Percentiles rank a stretch among this genome's conserved stretches.
Evolutionary conservation across 768 basidiomycete species (phyloP).

Genomic region (Imleria badia): DNA sequence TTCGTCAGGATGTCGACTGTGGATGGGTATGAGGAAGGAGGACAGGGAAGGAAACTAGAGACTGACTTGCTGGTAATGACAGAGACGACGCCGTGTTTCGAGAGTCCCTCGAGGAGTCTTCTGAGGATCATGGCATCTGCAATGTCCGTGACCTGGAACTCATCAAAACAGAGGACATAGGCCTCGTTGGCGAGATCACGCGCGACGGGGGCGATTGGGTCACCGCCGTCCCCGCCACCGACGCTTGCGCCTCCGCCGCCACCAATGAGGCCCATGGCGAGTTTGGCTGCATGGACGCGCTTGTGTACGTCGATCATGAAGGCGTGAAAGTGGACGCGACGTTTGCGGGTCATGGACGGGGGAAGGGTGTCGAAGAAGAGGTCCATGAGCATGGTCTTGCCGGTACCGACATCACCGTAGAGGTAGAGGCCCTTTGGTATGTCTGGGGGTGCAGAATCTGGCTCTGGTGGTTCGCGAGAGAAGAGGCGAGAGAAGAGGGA

Average conservation of each 20-base stretch:
- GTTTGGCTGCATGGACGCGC: conserved; percentile 80
- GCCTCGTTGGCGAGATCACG: conserved; percentile 83
- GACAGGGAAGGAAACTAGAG: background rate
- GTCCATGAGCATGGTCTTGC: conserved; percentile 99
- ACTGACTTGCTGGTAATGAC: conserved; percentile 97
- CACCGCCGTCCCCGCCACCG: conserved; percentile 44
- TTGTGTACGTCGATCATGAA: conserved; percentile 99
- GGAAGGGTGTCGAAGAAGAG: conserved; percentile 88
- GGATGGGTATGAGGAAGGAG: background rate
- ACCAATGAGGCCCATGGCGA: conserved; percentile 60
- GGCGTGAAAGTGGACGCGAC: conserved; percentile 95
- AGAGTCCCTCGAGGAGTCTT: conserved; percentile 80
- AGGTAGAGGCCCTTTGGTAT: conserved; percentile 91
- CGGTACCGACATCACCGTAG: conserved; percentile 95
- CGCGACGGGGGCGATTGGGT: conserved; percentile 86
- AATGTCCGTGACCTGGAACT: conserved; percentile 99
- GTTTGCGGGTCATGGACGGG: conserved; percentile 61
- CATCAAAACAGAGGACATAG: conserved; percentile 90
- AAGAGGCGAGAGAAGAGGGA: conserved; percentile 31
- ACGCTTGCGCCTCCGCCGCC: conserved; percentile 27
- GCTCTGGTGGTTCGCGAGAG: conserved; percentile 19
- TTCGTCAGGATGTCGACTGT: conserved; percentile 93
- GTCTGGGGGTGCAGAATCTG: conserved; percentile 41
- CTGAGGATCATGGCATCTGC: conserved; percentile 98
- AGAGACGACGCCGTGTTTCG: conserved; percentile 87